These are phyloP conservation scores for Clarireedia sp. DNA, from an alignment of 2,329 filamentous ascomycete genomes.

Conservation along the genomic window DNA sequence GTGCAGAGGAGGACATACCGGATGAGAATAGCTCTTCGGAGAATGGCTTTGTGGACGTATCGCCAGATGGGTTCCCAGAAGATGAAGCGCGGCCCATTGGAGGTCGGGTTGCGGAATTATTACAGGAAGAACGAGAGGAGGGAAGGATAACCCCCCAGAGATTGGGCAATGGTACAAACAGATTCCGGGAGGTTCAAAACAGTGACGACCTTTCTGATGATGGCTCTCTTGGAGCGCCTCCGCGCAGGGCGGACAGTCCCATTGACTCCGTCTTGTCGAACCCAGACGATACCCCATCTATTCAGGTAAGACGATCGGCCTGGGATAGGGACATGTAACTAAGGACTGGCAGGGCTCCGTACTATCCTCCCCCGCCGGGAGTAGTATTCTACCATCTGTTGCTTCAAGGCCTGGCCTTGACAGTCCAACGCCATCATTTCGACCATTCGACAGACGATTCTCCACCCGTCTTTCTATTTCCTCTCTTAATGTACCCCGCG, in stretches of 20 bases:
- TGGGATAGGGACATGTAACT: conserved; percentile 3
- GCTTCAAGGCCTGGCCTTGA: conserved; percentile 56
- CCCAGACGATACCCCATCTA: conserved; percentile 76
- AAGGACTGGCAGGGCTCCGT: conserved; percentile 45
- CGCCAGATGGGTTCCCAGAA: not conserved
- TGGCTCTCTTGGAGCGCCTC: conserved; percentile 45
- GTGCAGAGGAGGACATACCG: conserved; percentile 46
- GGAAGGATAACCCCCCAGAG: conserved; percentile 18
- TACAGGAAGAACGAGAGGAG: conserved; percentile 25
- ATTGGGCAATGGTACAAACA: conserved; percentile 31
- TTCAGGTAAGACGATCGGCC: conserved; percentile 51
- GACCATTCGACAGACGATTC: conserved; percentile 91
- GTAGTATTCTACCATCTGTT: conserved; percentile 63
- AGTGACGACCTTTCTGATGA: conserved; percentile 43
- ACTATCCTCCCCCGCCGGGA: conserved; percentile 61
- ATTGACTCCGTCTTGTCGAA: conserved; percentile 62
- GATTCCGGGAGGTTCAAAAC: conserved; percentile 27
- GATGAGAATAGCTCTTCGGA: conserved; percentile 41
- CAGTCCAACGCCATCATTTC: conserved; percentile 73
- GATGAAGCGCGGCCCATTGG: conserved; percentile 31
- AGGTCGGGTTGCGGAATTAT: conserved; percentile 21
- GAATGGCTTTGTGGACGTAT: conserved; percentile 17
- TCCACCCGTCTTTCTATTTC: conserved; percentile 68
- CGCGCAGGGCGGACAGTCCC: conserved; percentile 55
- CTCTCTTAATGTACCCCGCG: conserved; percentile 53